A percentile compares a stretch with the other conserved stretches of the same genome.
Evolutionary conservation across 2,329 filamentous ascomycete species (phyloP).

Genomic region (Talaromyces sp.): DNA sequence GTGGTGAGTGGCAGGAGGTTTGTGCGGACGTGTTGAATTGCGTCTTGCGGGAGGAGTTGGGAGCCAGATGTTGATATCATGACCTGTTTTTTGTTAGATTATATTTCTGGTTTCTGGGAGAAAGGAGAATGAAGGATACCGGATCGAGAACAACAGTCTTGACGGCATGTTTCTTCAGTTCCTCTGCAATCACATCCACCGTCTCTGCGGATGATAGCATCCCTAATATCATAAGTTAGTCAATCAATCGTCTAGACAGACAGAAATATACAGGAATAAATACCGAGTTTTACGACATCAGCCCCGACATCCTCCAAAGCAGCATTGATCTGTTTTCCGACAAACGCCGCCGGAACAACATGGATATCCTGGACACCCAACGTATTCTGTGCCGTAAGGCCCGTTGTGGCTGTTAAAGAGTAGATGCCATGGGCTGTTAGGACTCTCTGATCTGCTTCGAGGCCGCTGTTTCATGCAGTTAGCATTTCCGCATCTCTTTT

Average conservation of each 20-base stretch:
- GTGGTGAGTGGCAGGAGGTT: constrained; percentile 45
- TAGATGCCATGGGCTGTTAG: constrained; percentile 90
- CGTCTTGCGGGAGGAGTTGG: constrained; percentile 44
- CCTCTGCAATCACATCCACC: constrained; percentile 64
- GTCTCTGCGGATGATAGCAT: constrained; percentile 76
- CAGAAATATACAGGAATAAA: constrained; percentile 17
- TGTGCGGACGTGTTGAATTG: constrained; percentile 39
- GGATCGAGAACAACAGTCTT: constrained; percentile 68
- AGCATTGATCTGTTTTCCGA: constrained; percentile 79
- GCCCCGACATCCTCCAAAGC: constrained; percentile 79
- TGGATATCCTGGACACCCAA: constrained; percentile 78
- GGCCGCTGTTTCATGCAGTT: constrained; percentile 57
- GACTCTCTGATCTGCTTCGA: constrained; percentile 95
- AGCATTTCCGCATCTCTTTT: neutral
- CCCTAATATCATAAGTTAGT: constrained; percentile 48
- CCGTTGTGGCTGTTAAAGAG: constrained; percentile 92
- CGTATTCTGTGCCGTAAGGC: constrained; percentile 95
- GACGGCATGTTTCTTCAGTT: constrained; percentile 58
- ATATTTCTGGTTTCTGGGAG: neutral
- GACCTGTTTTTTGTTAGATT: constrained; percentile 55
- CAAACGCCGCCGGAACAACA: constrained; percentile 71
- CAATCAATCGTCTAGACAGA: neutral
- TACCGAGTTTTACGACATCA: constrained; percentile 90
- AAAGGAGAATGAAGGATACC: constrained; percentile 47
- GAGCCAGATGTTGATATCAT: constrained; percentile 66